These are phyloP conservation scores for Fusarium sp. DNA, from an alignment of 2,329 filamentous ascomycete genomes.

Conservation along the genomic window DNA sequence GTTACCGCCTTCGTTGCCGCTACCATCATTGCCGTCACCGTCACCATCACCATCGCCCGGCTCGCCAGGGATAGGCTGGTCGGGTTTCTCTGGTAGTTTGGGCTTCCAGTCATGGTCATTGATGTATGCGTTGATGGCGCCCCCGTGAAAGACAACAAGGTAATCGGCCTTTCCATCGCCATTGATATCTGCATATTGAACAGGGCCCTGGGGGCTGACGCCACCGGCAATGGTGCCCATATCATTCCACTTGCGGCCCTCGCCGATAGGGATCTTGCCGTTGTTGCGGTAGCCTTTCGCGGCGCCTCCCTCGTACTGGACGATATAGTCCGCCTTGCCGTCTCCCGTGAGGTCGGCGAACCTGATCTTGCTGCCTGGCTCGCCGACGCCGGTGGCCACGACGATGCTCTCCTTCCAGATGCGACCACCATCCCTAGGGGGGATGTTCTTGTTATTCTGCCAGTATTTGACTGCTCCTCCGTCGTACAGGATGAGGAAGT, in stretches of 20 bases:
- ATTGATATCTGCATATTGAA: constrained; percentile 30
- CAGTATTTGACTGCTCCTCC: constrained; percentile 24
- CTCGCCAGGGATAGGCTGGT: background rate
- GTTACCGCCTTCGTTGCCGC: background rate
- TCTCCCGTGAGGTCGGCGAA: constrained; percentile 28
- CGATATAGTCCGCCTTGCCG: constrained; percentile 16
- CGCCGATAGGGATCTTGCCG: constrained; percentile 1
- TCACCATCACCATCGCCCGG: background rate
- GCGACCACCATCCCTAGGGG: background rate
- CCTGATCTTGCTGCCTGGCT: constrained; percentile 14
- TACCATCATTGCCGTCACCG: background rate
- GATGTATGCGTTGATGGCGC: constrained; percentile 25
- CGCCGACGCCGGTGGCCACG: constrained; percentile 9
- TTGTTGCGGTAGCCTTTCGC: constrained; percentile 14
- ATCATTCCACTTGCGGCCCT: constrained; percentile 17
- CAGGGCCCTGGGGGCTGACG: constrained; percentile 18
- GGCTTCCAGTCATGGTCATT: constrained; percentile 6
- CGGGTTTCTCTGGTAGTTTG: background rate
- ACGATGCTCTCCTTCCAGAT: constrained; percentile 27
- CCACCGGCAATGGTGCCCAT: constrained; percentile 20
- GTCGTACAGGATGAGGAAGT: constrained; percentile 15
- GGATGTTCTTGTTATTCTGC: constrained; percentile 23
- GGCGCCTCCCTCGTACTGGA: constrained; percentile 24
- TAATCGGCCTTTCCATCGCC: constrained; percentile 34
- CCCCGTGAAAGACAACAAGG: constrained; percentile 14